Conservation (phyloP, 2,329 filamentous ascomycete genomes). For the Sporothrix brasiliensis region DNA sequence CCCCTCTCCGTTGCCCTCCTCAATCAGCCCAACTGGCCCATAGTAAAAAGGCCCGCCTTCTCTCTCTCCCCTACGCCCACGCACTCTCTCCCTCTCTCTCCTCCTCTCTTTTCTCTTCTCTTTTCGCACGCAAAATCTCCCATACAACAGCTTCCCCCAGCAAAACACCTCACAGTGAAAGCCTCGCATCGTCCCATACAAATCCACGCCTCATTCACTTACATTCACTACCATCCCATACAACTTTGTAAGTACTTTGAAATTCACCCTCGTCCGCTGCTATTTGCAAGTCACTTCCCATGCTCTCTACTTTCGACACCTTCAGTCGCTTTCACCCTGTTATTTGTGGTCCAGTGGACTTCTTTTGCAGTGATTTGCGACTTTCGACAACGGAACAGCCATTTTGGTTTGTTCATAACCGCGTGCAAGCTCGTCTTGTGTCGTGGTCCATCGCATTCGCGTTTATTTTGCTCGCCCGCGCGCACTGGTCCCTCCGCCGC, state of each 20-base stretch:
- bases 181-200: slow-evolving; percentile 51
- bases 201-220: slow-evolving; percentile 44
- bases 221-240: slow-evolving; percentile 52
- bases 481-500: slow-evolving; percentile 31
- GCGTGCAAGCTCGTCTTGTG: neutral
- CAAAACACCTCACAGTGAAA: slow-evolving; percentile 46
- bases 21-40: slow-evolving; percentile 65
- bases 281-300: slow-evolving; percentile 48
- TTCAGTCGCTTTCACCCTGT: neutral
- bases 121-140: slow-evolving; percentile 50
- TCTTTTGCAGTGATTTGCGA: slow-evolving; percentile 18
- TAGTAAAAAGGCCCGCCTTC: slow-evolving; percentile 65
- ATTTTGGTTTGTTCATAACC: neutral
- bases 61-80: slow-evolving; percentile 60
- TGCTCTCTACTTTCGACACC: neutral
- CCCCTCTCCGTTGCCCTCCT: slow-evolving; percentile 36
- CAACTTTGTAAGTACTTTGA: slow-evolving; percentile 58
- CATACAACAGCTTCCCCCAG: slow-evolving; percentile 62
- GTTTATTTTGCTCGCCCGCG: slow-evolving; percentile 18
- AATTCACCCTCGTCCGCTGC: slow-evolving; percentile 45
- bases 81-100: slow-evolving; percentile 61
- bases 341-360: slow-evolving; percentile 16
- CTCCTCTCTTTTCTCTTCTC: slow-evolving; percentile 56
- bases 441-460: slow-evolving; percentile 21
- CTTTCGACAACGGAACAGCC: neutral